Evolutionary conservation across 345 rosid species (phyloP).

Genomic region (Eucalyptus erythrocorys): DNA sequence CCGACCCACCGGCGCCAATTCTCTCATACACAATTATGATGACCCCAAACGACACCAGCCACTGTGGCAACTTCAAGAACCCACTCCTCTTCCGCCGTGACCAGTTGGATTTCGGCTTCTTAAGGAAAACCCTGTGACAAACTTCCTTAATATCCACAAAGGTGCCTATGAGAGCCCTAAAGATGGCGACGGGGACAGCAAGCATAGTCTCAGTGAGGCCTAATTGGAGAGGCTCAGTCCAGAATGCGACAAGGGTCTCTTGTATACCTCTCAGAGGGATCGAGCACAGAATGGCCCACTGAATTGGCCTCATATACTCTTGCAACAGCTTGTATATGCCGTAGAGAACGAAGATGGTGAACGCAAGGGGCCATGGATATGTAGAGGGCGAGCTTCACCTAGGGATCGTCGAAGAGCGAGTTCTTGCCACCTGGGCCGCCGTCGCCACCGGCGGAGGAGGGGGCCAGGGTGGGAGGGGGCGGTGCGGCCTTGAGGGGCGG

Average conservation of each 20-base stretch:
- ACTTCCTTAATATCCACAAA: constrained; percentile 64
- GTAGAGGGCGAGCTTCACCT: constrained; percentile 82
- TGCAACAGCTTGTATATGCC: constrained; percentile 65
- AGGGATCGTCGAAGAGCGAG: constrained; percentile 47
- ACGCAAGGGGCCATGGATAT: constrained; percentile 92
- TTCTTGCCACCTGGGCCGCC: constrained; percentile 6
- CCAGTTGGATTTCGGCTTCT: constrained; percentile 31
- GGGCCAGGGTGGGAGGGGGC: neutral
- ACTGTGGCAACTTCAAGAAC: constrained; percentile 55
- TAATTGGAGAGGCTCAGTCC: constrained; percentile 65
- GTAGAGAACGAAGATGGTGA: constrained; percentile 51
- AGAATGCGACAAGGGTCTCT: constrained; percentile 73
- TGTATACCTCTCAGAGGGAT: constrained; percentile 89
- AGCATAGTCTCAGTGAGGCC: constrained; percentile 91
- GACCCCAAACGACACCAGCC: constrained; percentile 76
- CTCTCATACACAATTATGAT: constrained; percentile 73
- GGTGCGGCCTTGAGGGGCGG: constrained; percentile 18
- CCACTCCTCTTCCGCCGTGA: constrained; percentile 31
- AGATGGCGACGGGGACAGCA: constrained; percentile 71
- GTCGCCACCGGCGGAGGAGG: neutral
- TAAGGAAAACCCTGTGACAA: constrained; percentile 35
- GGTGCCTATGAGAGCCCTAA: constrained; percentile 63
- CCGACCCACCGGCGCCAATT: constrained; percentile 56
- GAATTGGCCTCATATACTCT: constrained; percentile 82
- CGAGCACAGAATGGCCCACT: constrained; percentile 92